Evolutionary conservation across 2,329 filamentous ascomycete species (phyloP).

Genomic region (Ophiostoma piceae): DNA sequence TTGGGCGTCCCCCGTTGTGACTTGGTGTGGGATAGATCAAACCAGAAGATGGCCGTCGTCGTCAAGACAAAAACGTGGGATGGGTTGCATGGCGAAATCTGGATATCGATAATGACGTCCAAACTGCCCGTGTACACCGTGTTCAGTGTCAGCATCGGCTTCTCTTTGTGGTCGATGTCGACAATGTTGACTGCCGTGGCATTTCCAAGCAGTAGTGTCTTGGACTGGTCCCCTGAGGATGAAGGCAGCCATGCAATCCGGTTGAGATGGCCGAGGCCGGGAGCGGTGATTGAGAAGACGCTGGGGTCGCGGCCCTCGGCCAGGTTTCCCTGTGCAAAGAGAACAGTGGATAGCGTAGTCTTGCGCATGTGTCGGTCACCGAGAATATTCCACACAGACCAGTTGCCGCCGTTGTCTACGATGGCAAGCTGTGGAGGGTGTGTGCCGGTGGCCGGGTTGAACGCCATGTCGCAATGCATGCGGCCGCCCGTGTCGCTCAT

Average conservation of each 20-base stretch:
- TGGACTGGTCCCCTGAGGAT: not conserved
- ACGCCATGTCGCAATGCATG: constrained; percentile 57
- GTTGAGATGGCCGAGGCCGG: constrained; percentile 23
- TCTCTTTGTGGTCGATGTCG: constrained; percentile 26
- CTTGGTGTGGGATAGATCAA: constrained; percentile 36
- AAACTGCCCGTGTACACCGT: constrained; percentile 31
- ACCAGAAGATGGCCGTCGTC: constrained; percentile 44
- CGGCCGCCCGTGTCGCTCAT: constrained; percentile 49
- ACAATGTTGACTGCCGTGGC: constrained; percentile 31
- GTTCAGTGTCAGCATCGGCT: constrained; percentile 24
- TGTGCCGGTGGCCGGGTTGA: constrained; percentile 51
- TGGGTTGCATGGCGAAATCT: constrained; percentile 42
- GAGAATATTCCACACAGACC: constrained; percentile 61
- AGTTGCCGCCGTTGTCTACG: constrained; percentile 59
- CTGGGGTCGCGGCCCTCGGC: constrained; percentile 6
- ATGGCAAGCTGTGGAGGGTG: constrained; percentile 57
- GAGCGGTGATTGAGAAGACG: not conserved
- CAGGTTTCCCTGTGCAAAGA: constrained; percentile 38
- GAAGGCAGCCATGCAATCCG: constrained; percentile 22
- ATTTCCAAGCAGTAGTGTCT: constrained; percentile 32
- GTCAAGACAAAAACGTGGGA: constrained; percentile 57
- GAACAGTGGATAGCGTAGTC: constrained; percentile 34
- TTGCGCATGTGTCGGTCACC: constrained; percentile 36
- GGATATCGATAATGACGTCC: constrained; percentile 52
- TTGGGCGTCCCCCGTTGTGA: not conserved